Base-by-base conservation (phyloP, 768 basidiomycete species). In the Panaeolus cyanescens region DNA sequence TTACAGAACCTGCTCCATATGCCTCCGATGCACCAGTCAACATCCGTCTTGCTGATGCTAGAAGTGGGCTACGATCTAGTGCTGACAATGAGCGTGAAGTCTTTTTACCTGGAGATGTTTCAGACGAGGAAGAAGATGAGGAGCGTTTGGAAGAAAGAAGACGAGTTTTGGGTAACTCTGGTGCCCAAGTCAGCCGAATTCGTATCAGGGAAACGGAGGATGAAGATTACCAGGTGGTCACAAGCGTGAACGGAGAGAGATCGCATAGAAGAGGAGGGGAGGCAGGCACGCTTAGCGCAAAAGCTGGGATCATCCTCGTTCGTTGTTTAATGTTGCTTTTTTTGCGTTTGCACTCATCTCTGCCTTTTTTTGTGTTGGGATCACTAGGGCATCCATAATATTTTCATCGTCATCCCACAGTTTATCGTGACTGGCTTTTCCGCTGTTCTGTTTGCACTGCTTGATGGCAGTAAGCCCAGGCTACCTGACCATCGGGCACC, bases 381-480 rank as follows among this genome's bases (percentile, higher is more conserved):
- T 34, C 13, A 32, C 62, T n/a, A 95, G 93, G 95, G 96, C 37
- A 96, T 98, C 56, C 95, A 98, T 74, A 98, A 97, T 69, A 85
- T 97, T 61, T 96, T 92, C 74, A 80, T 99, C 63, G 96, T 98
- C 61, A 77, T 97, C 6, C 96, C 96, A 0, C 96, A 99, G 69
- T 96, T 98, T 75, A 81, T 99, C 37, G 90, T 96, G 32, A 96
- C 93, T 0, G 94, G 88, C 22, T 73, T 98, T 4, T 88, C 94
- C 0, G 86, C 95, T 9, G 77, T 96, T 62, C 83, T 98, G 50
- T 97, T 99, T 68, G 92, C 91, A 15, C 74, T 97, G 4, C 80
- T 95, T 62, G 95, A 96, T 62, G 89, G 91, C 0, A 70, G 75
- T 25, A 85, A 81, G 58, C 77, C 80, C 5, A 77, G 72, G 28